Base-by-base conservation (phyloP, 495 filamentous ascomycete genomes). In the Aspergillus bridgeri region DNA sequence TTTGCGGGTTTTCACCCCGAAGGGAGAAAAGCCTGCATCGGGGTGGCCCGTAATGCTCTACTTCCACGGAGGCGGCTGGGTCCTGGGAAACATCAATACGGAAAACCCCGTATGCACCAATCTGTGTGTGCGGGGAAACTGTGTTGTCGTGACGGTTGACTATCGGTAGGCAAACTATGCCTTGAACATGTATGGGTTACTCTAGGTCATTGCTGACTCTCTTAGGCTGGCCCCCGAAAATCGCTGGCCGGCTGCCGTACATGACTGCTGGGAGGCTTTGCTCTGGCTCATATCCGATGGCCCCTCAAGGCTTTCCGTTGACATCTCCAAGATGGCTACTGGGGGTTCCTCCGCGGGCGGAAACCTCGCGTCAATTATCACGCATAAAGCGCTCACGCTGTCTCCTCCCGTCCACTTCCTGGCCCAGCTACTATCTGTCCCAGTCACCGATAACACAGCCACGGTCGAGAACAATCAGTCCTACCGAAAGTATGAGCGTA, bases 21-120 rank as follows among this genome's bases (percentile, higher is more conserved):
- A 65, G 6, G 75, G 76, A 1, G 57, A 71, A 13, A 63, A 44
- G 8, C 80, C 82, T 0, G 63, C 63, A 6, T 61, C 57, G 2
- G 82, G 82, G 55, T 85, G 81, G 80, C 79, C 81, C 3, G 75
- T 81, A 20, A 75, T 81, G 68, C 54, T 85, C 3, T 85, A 82
- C 60, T 79, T 81, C 61, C 82, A 85, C 56, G 82, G 82, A 15
- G 82, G 81, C 3, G 82, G 82, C 11, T 85, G 82, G 82, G 82
- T 85, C 9, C 57, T 85, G 46, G 82, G 82, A 0, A 81, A 79
- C 43, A 83, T 85, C 43, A 74, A 83, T 46, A 83, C 82, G 1
- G 81, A 83, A 67, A 85, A 83, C 52, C 73, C 75, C 21, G 79
- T 85, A n/a, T 81, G 79, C 52, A 77, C 78, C 43, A 78, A 84